phyloP scores from a whole-genome alignment of 805 yeast genomes.

The Candida arabinofermentans region DNA sequence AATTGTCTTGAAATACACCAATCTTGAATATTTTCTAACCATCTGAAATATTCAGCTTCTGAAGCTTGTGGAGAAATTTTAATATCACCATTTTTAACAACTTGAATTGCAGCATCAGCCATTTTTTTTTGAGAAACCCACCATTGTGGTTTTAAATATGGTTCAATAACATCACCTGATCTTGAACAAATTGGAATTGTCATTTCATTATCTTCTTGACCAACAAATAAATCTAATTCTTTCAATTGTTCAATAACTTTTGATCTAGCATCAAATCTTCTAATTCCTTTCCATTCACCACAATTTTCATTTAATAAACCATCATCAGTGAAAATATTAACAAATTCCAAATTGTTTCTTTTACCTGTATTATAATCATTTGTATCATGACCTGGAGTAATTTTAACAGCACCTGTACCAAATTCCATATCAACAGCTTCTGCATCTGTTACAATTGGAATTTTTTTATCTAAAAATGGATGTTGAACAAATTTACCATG shows the following conservation, averaged over 20 bases:
- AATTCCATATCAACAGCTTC: conserved; percentile 99
- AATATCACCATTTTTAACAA: conserved; percentile 77
- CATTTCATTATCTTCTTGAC: conserved; percentile 94
- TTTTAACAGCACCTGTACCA: conserved; percentile 99
- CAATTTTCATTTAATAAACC: conserved; percentile 88
- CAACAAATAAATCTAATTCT: conserved; percentile 70
- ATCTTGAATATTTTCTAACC: conserved; percentile 95
- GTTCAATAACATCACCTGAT: conserved; percentile 97
- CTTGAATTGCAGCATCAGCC: conserved; percentile 84
- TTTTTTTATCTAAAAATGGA: conserved; percentile 79
- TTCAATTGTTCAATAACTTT: conserved; percentile 77
- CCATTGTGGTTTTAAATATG: conserved; percentile 98
- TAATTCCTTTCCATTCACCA: conserved; percentile 89
- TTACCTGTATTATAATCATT: conserved; percentile 97
- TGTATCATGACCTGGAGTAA: conserved; percentile 97
- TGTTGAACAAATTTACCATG: conserved; percentile 91
- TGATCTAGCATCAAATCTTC: conserved; percentile 91
- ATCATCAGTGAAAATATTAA: conserved; percentile 88
- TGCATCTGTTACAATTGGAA: conserved; percentile 85
- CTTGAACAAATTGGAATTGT: conserved; percentile 89
- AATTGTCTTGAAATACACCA: conserved; percentile 97
- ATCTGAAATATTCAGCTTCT: conserved; percentile 88
- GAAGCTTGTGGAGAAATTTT: conserved; percentile 84
- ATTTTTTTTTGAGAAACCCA: conserved; percentile 91
- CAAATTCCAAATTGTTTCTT: conserved; percentile 82